Percentiles rank a stretch among this genome's conserved stretches.
Evolutionary conservation across 1,284 basidiomycete genomes (phyloP).

Genomic region (Marasmius fiardii): DNA sequence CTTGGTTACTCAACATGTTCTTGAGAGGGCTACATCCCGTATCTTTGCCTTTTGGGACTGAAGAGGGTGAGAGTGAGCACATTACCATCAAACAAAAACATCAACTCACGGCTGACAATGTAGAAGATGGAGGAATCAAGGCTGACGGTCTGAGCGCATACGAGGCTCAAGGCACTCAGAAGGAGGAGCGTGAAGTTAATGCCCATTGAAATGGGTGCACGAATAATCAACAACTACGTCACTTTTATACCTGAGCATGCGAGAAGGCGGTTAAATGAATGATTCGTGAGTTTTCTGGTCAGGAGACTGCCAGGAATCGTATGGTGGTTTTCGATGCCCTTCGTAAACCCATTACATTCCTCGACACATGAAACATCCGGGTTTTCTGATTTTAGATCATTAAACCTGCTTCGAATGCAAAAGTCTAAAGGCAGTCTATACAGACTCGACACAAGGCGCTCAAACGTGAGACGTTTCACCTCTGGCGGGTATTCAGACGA

Average conservation of each 20-base stretch:
- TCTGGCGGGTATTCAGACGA: no score
- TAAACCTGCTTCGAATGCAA: no score
- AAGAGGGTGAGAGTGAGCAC: neutral
- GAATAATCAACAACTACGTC: neutral
- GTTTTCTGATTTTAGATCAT: no score
- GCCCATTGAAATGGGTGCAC: neutral
- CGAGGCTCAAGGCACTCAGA: neutral
- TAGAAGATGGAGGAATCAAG: conserved; percentile 14
- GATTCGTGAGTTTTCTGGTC: no score
- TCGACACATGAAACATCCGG: no score
- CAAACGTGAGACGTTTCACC: no score
- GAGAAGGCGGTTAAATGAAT: no score
- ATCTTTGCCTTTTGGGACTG: conserved; percentile 13
- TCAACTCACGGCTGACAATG: conserved; percentile 9
- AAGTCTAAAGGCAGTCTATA: no score
- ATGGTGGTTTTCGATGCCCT: no score
- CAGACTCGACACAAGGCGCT: no score
- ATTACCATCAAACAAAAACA: neutral
- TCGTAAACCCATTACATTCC: no score
- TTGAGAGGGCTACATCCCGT: conserved; percentile 12
- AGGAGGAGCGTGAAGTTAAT: neutral
- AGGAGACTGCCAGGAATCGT: no score
- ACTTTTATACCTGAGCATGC: neutral
- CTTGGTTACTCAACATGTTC: conserved; percentile 13
- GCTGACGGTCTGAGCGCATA: conserved; percentile 3